A percentile compares a stretch with the other conserved stretches of the same genome.
These are phyloP conservation scores for Microthyrium microscopicum DNA, from an alignment of 2,329 filamentous ascomycete genomes.

Conservation along the genomic window DNA sequence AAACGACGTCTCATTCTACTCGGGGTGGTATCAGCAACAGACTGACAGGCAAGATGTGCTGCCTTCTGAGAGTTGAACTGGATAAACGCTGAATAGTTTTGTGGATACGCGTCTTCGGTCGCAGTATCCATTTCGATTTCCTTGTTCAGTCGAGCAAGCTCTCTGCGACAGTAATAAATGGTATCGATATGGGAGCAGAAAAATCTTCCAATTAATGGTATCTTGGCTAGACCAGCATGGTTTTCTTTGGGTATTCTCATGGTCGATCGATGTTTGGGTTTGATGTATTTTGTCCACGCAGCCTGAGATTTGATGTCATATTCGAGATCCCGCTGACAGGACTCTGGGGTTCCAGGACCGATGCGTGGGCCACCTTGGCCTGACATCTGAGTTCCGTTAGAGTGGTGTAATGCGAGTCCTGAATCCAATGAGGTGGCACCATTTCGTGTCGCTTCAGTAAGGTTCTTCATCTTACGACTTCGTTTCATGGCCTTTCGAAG, in stretches of 20 bases:
- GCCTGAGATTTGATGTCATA: conserved; percentile 17
- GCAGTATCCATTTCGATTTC: conserved; percentile 52
- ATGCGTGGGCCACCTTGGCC: background rate
- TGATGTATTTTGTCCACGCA: conserved; percentile 69
- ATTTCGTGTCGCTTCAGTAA: too few species aligned
- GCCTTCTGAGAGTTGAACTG: conserved; percentile 97
- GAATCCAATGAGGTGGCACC: too few species aligned
- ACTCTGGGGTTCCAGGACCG: background rate
- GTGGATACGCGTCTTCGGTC: conserved; percentile 57
- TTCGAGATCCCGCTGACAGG: conserved; percentile 2
- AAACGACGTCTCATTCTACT: conserved; percentile 83
- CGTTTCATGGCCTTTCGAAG: conserved; percentile 11
- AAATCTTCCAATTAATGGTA: conserved; percentile 59
- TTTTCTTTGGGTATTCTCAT: conserved; percentile 54
- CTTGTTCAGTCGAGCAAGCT: conserved; percentile 76
- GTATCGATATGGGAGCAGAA: conserved; percentile 84
- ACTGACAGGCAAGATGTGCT: conserved; percentile 94
- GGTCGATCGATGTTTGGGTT: conserved; percentile 66
- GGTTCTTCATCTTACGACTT: conserved; percentile 9
- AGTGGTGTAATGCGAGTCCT: too few species aligned
- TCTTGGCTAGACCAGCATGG: conserved; percentile 48
- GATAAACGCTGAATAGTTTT: conserved; percentile 94
- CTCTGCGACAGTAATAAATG: conserved; percentile 76
- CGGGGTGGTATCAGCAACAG: conserved; percentile 75
- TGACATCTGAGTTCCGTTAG: background rate